Base-by-base conservation (phyloP, 2,329 filamentous ascomycete species). In the Neonectria ditissima region DNA sequence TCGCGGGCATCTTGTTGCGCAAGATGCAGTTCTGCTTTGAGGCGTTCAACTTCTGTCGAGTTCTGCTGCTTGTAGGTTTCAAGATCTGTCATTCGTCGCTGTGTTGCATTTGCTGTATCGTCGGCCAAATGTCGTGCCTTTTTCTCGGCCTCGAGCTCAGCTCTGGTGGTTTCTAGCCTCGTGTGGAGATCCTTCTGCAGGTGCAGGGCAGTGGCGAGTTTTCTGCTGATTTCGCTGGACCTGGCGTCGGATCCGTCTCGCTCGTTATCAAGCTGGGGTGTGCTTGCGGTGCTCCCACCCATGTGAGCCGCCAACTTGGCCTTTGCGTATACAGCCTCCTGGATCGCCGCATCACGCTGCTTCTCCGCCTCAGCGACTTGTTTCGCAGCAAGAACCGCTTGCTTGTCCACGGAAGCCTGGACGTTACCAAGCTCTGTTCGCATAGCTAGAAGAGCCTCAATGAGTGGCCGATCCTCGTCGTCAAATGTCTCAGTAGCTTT, bases 371-470 rank as follows among this genome's bases (percentile, higher is more conserved):
- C 94, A 2, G 95, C 94, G 65, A 99, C 94, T 65, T 95, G 89
- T 77, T 91, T 94, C 0, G 94, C 93, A 9, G 96, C 94, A 59
- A 93, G 82, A 8, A 93, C 84, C 13, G 94, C 92, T 80, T 98
- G 96, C 70, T 93, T 89, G 71, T 97, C 94, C 53, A 99, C 92
- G 0, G 94, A 93, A 14, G 84, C 89, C 77, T 99, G 97, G 45
- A 99, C 94, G 65, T 94, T 96, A 24, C 91, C 88, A 13, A 99
- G 84, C 75, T 99, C 96, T 7, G 90, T 87, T 63, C 93, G 90
- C 94, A 99, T 97, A 20, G 92, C 91, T 60, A 99, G 82, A 52
- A 99, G 87, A 7, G 96, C 96, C 78, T 99, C 96, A 44, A 99
- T 90, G 9, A 99, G 81, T 4, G 95, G 94, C 69, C 92, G 91